phyloP scores from a whole-genome alignment of 2,329 filamentous ascomycete genomes.

The Plenodomus tracheiphilus region DNA sequence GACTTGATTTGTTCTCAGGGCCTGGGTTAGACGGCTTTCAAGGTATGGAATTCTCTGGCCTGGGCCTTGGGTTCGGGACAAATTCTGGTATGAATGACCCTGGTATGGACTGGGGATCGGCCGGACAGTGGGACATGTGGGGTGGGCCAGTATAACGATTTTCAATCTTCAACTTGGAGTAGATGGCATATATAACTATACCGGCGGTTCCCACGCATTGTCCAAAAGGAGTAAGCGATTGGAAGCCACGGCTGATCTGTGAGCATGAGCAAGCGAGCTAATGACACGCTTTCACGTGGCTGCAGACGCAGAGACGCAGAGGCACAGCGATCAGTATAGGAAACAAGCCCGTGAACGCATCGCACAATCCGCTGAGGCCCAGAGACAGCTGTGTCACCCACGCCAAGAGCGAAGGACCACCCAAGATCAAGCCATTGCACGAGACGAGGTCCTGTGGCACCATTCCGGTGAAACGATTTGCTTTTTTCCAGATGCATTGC shows the following conservation, averaged over 20 bases:
- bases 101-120: conserved; percentile 27
- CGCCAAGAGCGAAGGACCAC: too few relatives aligned
- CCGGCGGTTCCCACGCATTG: background rate
- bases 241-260: background rate
- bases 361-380: background rate
- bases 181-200: background rate
- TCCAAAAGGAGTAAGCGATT: background rate
- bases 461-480: background rate
- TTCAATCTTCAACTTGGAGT: background rate
- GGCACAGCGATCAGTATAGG: background rate
- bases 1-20: conserved; percentile 26
- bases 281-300: background rate
- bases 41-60: conserved; percentile 28
- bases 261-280: background rate
- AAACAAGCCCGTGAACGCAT: background rate
- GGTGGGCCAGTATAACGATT: background rate
- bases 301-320: background rate
- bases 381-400: background rate
- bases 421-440: background rate
- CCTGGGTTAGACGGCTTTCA: conserved; percentile 36
- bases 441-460: background rate
- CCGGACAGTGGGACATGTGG: conserved; percentile 33
- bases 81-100: conserved; percentile 11
- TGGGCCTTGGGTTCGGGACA: conserved; percentile 15
- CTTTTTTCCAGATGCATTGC: background rate